phyloP scores from a whole-genome alignment of 164 flowering plant species.

The Vitis labrusca region DNA sequence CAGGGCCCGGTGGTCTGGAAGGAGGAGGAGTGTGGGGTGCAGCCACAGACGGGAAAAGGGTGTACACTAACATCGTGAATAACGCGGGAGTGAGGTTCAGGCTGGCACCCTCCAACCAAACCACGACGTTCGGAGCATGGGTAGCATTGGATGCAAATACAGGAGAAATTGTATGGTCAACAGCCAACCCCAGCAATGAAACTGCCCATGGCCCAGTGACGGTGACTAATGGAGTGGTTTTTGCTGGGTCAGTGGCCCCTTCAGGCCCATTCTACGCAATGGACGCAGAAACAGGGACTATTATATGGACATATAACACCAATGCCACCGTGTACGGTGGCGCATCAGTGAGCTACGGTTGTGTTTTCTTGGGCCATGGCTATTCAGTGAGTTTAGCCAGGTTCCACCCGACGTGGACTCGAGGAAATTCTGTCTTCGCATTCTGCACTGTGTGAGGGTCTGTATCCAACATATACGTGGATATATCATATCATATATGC shows the following conservation, averaged over 20 bases:
- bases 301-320: slow-evolving; percentile 42
- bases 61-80: slow-evolving; percentile 49
- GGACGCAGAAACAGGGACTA: slow-evolving; percentile 39
- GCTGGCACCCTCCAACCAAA: slow-evolving; percentile 37
- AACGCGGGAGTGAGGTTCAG: slow-evolving; percentile 20
- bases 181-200: slow-evolving; percentile 42
- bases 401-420: slow-evolving; percentile 30
- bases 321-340: slow-evolving; percentile 60
- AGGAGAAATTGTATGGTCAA: slow-evolving; percentile 46
- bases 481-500: too few species aligned
- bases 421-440: slow-evolving; percentile 44
- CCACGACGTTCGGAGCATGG: slow-evolving; percentile 53
- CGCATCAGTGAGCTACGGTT: slow-evolving; percentile 40
- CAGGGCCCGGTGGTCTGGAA: slow-evolving; percentile 45
- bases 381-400: slow-evolving; percentile 29
- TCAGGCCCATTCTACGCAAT: slow-evolving; percentile 46
- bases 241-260: slow-evolving; percentile 40
- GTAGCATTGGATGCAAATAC: slow-evolving; percentile 49
- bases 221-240: slow-evolving; percentile 43
- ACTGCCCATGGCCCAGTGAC: slow-evolving; percentile 40
- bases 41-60: slow-evolving; percentile 41
- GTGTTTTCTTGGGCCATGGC: slow-evolving; percentile 44
- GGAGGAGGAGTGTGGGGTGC: slow-evolving; percentile 65
- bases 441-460: slow-evolving; percentile 23
- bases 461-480: too few species aligned